phyloP scores from a whole-genome alignment of 1,139 yeast species.

The Magnusiomyces suaveolens region DNA sequence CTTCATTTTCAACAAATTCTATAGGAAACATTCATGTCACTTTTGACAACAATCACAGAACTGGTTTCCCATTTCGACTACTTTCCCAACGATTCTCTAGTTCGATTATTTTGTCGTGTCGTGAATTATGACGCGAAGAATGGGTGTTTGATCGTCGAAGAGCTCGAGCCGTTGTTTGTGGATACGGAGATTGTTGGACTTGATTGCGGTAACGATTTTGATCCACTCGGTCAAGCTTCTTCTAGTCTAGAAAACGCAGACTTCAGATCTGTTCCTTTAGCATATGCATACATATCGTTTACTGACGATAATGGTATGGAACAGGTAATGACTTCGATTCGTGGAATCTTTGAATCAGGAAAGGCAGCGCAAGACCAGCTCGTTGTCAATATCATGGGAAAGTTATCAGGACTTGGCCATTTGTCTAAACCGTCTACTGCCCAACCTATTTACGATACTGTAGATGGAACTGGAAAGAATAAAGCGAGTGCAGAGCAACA shows the following conservation, averaged over 20 bases:
- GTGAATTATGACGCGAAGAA: background rate
- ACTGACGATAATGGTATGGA: background rate
- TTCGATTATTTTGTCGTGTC: conserved; percentile 11
- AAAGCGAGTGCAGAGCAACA: no score
- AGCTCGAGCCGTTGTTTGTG: conserved; percentile 11
- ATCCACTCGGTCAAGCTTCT: background rate
- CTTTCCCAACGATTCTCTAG: background rate
- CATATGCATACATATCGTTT: background rate
- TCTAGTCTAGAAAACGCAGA: background rate
- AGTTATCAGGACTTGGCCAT: no score
- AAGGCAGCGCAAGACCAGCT: background rate
- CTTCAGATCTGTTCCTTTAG: background rate
- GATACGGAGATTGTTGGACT: background rate
- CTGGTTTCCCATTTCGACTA: background rate
- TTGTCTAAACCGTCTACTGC: no score
- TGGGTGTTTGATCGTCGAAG: conserved; percentile 7
- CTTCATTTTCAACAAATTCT: background rate
- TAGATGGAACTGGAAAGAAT: no score
- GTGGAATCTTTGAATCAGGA: background rate
- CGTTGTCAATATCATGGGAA: background rate
- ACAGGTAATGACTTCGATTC: background rate
- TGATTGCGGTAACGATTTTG: background rate
- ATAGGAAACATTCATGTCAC: background rate
- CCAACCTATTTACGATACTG: no score
- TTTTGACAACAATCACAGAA: conserved; percentile 1